These are phyloP conservation scores for Skeletonema marinoi DNA, from an alignment of 108 stramenopile genomes.

Conservation along the genomic window DNA sequence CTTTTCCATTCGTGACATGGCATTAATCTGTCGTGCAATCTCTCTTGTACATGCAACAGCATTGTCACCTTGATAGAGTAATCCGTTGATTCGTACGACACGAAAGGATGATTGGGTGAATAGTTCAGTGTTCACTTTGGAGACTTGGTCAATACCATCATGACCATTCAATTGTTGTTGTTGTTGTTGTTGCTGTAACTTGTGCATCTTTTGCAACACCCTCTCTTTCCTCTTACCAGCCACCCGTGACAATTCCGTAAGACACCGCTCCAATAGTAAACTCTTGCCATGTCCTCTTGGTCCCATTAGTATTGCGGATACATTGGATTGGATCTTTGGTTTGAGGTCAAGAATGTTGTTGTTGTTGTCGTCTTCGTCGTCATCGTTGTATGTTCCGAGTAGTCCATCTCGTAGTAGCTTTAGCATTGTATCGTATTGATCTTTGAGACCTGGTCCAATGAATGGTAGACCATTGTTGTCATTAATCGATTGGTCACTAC, in stretches of 20 bases:
- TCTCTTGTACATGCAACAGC: slow-evolving; percentile 63
- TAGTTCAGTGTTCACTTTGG: neutral
- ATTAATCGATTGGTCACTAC: slow-evolving; percentile 1
- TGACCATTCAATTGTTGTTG: neutral
- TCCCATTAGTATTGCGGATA: slow-evolving; percentile 77
- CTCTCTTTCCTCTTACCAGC: slow-evolving; percentile 23
- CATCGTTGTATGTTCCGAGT: slow-evolving; percentile 18
- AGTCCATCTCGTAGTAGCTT: slow-evolving; percentile 27
- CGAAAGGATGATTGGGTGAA: slow-evolving; percentile 50
- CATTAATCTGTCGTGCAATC: slow-evolving; percentile 80
- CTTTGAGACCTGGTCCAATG: slow-evolving; percentile 39
- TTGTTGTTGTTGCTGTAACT: slow-evolving; percentile 16
- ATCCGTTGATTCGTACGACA: slow-evolving; percentile 69
- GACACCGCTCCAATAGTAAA: slow-evolving; percentile 67
- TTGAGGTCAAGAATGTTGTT: neutral
- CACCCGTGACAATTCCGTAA: slow-evolving; percentile 48
- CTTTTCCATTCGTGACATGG: slow-evolving; percentile 48
- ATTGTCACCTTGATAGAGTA: slow-evolving; percentile 72
- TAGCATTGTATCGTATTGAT: slow-evolving; percentile 32
- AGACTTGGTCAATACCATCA: neutral
- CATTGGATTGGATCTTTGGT: slow-evolving; percentile 44
- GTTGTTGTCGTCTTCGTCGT: slow-evolving; percentile 1
- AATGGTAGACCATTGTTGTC: slow-evolving; percentile 22
- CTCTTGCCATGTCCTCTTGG: slow-evolving; percentile 76
- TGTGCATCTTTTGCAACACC: slow-evolving; percentile 2